phyloP scores from a whole-genome alignment of 2,329 filamentous ascomycete species.

The Apiospora marii region DNA sequence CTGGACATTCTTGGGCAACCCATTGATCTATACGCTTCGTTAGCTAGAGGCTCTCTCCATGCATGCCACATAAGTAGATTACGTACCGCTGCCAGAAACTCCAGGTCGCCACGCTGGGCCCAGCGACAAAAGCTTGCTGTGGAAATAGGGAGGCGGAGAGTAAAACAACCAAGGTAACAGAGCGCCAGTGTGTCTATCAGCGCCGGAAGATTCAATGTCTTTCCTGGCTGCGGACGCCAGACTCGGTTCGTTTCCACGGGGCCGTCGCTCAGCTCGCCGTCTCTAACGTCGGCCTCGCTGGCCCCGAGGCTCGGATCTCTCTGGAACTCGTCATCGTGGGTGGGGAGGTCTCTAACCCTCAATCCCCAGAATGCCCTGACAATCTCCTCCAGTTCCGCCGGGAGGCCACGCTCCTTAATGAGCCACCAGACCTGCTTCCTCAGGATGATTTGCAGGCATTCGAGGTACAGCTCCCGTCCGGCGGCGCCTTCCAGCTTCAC shows the following conservation, averaged over 20 bases:
- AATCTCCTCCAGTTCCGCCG: slow-evolving; percentile 77
- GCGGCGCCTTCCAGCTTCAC: slow-evolving; percentile 69
- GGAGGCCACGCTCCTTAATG: slow-evolving; percentile 70
- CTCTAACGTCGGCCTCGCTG: slow-evolving; percentile 32
- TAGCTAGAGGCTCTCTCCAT: neutral
- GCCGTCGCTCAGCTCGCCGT: slow-evolving; percentile 39
- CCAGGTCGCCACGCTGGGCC: slow-evolving; percentile 71
- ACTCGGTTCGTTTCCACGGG: slow-evolving; percentile 42
- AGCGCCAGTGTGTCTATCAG: slow-evolving; percentile 79
- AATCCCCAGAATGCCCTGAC: slow-evolving; percentile 88
- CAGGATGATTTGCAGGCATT: slow-evolving; percentile 84
- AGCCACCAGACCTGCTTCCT: slow-evolving; percentile 83
- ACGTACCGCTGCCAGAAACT: slow-evolving; percentile 73
- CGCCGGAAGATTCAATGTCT: slow-evolving; percentile 66
- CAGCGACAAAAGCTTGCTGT: slow-evolving; percentile 77
- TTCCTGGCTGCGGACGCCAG: slow-evolving; percentile 54
- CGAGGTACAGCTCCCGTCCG: slow-evolving; percentile 81
- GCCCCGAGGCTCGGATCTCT: slow-evolving; percentile 30
- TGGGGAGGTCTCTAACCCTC: slow-evolving; percentile 63
- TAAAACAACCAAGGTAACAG: slow-evolving; percentile 79
- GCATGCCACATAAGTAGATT: neutral
- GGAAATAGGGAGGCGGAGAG: slow-evolving; percentile 79
- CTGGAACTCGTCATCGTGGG: slow-evolving; percentile 50
- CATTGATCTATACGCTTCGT: slow-evolving; percentile 52
- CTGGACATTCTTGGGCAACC: slow-evolving; percentile 70